These are phyloP conservation scores for Aspergillus sp. DNA, from an alignment of 2,329 filamentous ascomycete genomes.

Conservation along the genomic window DNA sequence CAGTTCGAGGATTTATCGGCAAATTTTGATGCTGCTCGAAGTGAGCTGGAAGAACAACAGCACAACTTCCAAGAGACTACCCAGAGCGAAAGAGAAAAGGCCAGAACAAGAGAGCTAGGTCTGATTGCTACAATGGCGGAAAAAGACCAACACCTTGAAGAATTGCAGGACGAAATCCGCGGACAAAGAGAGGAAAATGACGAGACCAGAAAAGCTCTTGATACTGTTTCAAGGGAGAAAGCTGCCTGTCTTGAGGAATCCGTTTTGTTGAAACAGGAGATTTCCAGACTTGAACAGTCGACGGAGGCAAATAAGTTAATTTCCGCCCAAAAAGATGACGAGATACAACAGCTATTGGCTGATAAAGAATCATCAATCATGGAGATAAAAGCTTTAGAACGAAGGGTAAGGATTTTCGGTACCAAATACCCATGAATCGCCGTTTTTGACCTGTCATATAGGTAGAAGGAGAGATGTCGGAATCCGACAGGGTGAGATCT, in stretches of 20 bases:
- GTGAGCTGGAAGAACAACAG: constrained; percentile 34
- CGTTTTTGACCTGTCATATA: constrained; percentile 10
- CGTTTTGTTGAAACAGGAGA: constrained; percentile 19
- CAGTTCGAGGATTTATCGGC: constrained; percentile 34
- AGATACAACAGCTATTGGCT: constrained; percentile 17
- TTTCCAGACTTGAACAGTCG: constrained; percentile 14
- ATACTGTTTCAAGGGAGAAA: constrained; percentile 19
- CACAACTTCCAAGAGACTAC: constrained; percentile 25
- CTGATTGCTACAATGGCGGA: constrained; percentile 38
- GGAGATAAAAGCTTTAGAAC: constrained; percentile 11
- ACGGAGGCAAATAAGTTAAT: constrained; percentile 16
- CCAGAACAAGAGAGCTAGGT: constrained; percentile 37
- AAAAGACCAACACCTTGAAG: constrained; percentile 42
- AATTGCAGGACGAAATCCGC: constrained; percentile 33
- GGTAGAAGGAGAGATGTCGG: constrained; percentile 18
- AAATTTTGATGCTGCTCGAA: constrained; percentile 26
- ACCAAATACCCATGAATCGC: not conserved
- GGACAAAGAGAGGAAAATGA: constrained; percentile 16
- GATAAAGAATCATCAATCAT: constrained; percentile 15
- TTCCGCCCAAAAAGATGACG: constrained; percentile 18
- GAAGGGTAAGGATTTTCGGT: constrained; percentile 15
- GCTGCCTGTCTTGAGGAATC: constrained; percentile 15
- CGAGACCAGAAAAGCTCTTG: constrained; percentile 14
- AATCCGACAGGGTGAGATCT: constrained; percentile 15
- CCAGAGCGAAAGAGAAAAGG: constrained; percentile 20